A percentile compares a stretch with the other conserved stretches of the same genome.
These are phyloP conservation scores for Leucocoprinus sp. DNA, from an alignment of 768 basidiomycete genomes.

Conservation along the genomic window DNA sequence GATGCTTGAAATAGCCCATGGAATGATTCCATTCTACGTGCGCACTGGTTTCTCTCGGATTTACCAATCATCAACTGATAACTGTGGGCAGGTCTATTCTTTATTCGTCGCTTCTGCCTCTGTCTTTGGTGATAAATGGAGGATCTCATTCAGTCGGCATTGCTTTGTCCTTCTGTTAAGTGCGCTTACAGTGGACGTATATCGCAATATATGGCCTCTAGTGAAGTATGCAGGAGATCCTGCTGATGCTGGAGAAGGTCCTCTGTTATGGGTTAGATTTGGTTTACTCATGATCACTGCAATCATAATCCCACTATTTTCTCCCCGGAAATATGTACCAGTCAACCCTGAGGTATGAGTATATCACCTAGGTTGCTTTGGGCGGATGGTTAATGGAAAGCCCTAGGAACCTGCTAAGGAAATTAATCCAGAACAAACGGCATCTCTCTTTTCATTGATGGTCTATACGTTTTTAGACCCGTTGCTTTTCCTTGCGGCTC, in stretches of 20 bases:
- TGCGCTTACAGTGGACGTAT: constrained; percentile 36
- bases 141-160: neutral
- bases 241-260: constrained; percentile 32
- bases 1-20: neutral
- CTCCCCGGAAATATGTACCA: constrained; percentile 46
- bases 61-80: neutral
- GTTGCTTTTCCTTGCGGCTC: constrained; percentile 37
- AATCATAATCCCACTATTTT: constrained; percentile 40
- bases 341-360: constrained; percentile 36
- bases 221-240: constrained; percentile 33
- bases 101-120: neutral
- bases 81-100: neutral
- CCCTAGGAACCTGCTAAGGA: constrained; percentile 24
- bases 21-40: constrained; percentile 2
- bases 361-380: constrained; percentile 1
- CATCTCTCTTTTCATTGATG: constrained; percentile 34
- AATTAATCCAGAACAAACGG: constrained; percentile 44
- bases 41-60: neutral
- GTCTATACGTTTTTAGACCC: constrained; percentile 50
- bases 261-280: constrained; percentile 21
- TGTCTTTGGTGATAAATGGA: neutral
- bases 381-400: neutral
- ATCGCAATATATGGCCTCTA: constrained; percentile 50
- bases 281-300: constrained; percentile 28
- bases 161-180: constrained; percentile 23